A percentile compares a stretch with the other conserved stretches of the same genome.
phyloP scores from a whole-genome alignment of 805 yeast genomes.

The Osmozyma mogii region DNA sequence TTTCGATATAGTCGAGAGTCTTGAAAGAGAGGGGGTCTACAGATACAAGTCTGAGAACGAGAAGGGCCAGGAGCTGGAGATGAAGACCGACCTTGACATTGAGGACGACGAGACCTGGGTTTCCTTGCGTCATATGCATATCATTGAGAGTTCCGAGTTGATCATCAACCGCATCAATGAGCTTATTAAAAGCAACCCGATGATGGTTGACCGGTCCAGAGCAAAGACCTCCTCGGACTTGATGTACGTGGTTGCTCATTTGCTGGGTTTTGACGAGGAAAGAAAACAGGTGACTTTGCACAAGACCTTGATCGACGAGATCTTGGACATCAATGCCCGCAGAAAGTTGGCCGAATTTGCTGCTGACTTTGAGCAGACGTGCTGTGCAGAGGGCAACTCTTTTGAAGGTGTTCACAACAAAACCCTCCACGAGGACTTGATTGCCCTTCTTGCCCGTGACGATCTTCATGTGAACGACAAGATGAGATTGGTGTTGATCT shows the following conservation, averaged over 20 bases:
- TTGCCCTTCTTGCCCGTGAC: conserved; percentile 44
- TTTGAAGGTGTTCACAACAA: conserved; percentile 58
- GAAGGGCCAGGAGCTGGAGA: conserved; percentile 25
- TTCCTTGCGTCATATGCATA: conserved; percentile 63
- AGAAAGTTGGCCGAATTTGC: conserved; percentile 55
- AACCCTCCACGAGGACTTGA: conserved; percentile 52
- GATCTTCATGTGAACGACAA: conserved; percentile 56
- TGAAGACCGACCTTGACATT: conserved; percentile 38
- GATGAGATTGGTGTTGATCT: conserved; percentile 63
- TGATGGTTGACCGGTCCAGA: conserved; percentile 59
- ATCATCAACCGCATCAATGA: conserved; percentile 53
- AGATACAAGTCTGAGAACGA: conserved; percentile 51
- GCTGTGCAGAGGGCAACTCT: conserved; percentile 65
- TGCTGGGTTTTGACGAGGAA: conserved; percentile 61
- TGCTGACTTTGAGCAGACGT: conserved; percentile 80
- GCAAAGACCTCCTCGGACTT: conserved; percentile 64
- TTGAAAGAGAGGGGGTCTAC: conserved; percentile 38
- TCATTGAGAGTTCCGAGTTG: conserved; percentile 62
- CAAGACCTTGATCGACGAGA: conserved; percentile 54
- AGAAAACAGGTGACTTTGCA: conserved; percentile 53
- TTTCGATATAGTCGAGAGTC: conserved; percentile 53
- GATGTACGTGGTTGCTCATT: conserved; percentile 65
- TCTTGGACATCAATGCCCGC: conserved; percentile 51
- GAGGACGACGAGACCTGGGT: conserved; percentile 71
- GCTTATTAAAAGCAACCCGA: conserved; percentile 64